Evolutionary conservation across 495 filamentous ascomycete species (phyloP).

Genomic region (Aspergillus mulundensis): DNA sequence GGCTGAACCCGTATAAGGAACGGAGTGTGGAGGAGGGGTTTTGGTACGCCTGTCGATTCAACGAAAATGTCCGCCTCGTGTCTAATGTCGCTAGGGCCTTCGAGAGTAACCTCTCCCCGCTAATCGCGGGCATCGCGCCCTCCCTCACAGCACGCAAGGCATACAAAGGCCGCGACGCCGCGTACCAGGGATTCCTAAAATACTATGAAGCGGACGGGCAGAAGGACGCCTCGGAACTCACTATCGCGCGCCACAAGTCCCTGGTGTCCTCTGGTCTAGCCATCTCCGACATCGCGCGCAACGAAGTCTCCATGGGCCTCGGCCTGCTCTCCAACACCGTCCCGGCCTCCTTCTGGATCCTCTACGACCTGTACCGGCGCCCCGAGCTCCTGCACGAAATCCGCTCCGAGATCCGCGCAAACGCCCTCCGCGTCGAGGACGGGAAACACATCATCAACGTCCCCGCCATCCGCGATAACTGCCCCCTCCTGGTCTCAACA

Average conservation of each 20-base stretch:
- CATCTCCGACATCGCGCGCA: conserved; percentile 38
- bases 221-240: conserved; percentile 29
- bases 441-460: conserved; percentile 29
- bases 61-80: no score
- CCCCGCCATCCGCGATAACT: conserved; percentile 30
- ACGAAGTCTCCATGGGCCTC: conserved; percentile 34
- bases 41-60: no score
- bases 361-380: conserved; percentile 38
- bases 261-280: conserved; percentile 27
- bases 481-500: conserved; percentile 34
- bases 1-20: conserved; percentile 46
- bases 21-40: conserved; percentile 27
- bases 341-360: conserved; percentile 43
- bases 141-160: conserved; percentile 40
- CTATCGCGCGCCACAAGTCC: conserved; percentile 28
- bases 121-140: conserved; percentile 32
- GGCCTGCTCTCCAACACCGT: conserved; percentile 45
- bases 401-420: conserved; percentile 26
- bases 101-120: conserved; percentile 33
- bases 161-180: conserved; percentile 30
- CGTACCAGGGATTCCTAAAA: conserved; percentile 34
- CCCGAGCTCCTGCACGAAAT: conserved; percentile 34
- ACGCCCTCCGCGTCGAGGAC: no score
- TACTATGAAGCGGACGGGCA: conserved; percentile 37
- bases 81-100: no score